A percentile compares a stretch with the other conserved stretches of the same genome.
These are phyloP conservation scores for Lactarius akahatsu DNA, from an alignment of 768 basidiomycete genomes.

Conservation along the genomic window DNA sequence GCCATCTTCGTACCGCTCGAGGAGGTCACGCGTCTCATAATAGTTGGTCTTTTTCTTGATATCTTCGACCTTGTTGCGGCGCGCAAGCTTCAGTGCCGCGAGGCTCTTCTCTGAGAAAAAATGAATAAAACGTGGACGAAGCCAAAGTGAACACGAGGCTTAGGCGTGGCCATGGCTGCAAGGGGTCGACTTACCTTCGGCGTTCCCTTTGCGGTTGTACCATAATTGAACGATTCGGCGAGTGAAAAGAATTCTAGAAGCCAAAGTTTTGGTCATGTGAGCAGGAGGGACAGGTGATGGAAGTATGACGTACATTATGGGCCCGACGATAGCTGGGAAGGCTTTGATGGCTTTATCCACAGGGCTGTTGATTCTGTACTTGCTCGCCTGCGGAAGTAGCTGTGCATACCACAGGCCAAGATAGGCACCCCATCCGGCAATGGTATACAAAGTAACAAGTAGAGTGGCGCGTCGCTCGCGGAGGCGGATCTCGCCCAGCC, in stretches of 20 bases:
- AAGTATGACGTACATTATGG: slow-evolving; percentile 63
- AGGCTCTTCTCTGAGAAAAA: slow-evolving; percentile 69
- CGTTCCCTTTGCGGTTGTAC: slow-evolving; percentile 77
- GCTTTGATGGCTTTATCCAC: slow-evolving; percentile 48
- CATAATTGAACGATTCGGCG: slow-evolving; percentile 80
- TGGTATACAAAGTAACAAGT: slow-evolving; percentile 73
- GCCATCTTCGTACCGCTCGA: slow-evolving; percentile 85
- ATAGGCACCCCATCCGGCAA: slow-evolving; percentile 72
- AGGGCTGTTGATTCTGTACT: slow-evolving; percentile 31
- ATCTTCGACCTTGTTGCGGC: slow-evolving; percentile 86
- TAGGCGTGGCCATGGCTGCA: slow-evolving; percentile 4
- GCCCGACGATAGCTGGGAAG: slow-evolving; percentile 67
- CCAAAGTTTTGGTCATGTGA: background rate
- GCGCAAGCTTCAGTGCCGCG: slow-evolving; percentile 67
- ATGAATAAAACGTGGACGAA: background rate
- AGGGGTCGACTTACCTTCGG: slow-evolving; percentile 63
- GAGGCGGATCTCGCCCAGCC: slow-evolving; percentile 79
- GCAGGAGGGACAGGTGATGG: slow-evolving; percentile 7
- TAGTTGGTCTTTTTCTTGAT: slow-evolving; percentile 98
- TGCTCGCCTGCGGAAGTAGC: slow-evolving; percentile 47
- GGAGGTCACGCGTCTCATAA: slow-evolving; percentile 83
- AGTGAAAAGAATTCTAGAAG: slow-evolving; percentile 64
- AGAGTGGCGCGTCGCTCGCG: slow-evolving; percentile 79
- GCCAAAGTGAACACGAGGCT: slow-evolving; percentile 10
- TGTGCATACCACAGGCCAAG: slow-evolving; percentile 72